phyloP scores from a whole-genome alignment of 1,284 basidiomycete species.

The Irpex lacteus region DNA sequence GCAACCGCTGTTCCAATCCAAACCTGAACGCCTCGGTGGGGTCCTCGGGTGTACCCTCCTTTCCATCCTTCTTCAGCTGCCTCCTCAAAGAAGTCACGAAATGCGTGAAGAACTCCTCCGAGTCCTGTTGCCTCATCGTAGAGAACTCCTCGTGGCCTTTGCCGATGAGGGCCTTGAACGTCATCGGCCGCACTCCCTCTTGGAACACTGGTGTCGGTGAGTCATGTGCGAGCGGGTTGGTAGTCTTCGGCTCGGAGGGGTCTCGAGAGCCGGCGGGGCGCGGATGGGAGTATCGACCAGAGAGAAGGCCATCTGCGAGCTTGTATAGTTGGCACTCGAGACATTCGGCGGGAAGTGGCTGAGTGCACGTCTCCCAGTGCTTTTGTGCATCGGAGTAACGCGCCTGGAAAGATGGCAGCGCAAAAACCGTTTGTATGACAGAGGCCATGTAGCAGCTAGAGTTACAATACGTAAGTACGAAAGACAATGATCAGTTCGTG shows the following conservation, averaged over 20 bases:
- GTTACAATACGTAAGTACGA: conserved; percentile 26
- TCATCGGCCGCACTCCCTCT: conserved; percentile 78
- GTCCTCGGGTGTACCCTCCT: conserved; percentile 20
- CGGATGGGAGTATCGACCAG: conserved; percentile 86
- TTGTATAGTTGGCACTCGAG: conserved; percentile 96
- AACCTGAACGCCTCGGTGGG: conserved; percentile 82
- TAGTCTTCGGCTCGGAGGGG: conserved; percentile 21
- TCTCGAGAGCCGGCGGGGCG: conserved; percentile 26
- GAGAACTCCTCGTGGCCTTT: conserved; percentile 94
- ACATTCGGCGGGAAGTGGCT: conserved; percentile 77
- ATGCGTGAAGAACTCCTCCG: conserved; percentile 92
- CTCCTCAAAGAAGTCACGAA: conserved; percentile 71
- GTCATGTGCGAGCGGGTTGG: conserved; percentile 35
- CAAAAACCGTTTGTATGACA: conserved; percentile 85
- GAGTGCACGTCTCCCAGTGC: conserved; percentile 69
- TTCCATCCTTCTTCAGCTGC: conserved; percentile 54
- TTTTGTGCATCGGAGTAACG: conserved; percentile 62
- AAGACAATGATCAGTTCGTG: background rate
- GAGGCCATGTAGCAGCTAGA: conserved; percentile 93
- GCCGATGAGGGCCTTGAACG: conserved; percentile 90
- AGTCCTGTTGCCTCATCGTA: conserved; percentile 97
- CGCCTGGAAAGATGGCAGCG: conserved; percentile 74
- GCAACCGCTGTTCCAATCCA: conserved; percentile 81
- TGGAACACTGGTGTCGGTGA: conserved; percentile 71
- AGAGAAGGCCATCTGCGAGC: conserved; percentile 88